Base-by-base conservation (phyloP, 2,329 filamentous ascomycete genomes). In the Rhynchosporium graminicola region DNA sequence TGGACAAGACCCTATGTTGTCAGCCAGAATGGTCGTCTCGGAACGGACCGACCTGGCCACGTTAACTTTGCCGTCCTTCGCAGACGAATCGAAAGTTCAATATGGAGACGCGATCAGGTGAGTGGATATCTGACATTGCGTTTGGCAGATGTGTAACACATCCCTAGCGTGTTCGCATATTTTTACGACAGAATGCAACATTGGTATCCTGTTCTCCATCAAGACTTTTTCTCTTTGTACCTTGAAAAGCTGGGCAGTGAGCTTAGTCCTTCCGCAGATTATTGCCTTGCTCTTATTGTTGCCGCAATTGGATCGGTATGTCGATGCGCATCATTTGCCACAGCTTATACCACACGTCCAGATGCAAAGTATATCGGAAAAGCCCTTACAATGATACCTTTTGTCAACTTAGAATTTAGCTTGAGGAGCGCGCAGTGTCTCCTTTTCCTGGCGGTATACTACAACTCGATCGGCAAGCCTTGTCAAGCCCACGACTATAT, bases 401-500 rank as follows among this genome's bases (percentile, higher is more conserved):
- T 62, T 28, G 66, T 73, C 36, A 31, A 70, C 54, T 58, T 69
- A 1, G 70, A 73, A 33, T 68, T 65, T 46, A 70, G 65, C 56
- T 55, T 73, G 12, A 61, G 54, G 6, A 69, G 65, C 46, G 66
- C 72, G 9, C 72, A 73, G 60, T 72, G 69, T 48, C 60, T 72
- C 12, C 29, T 74, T 9, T 62, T 72, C 4, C 52, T 72, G 15
- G 67, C 66, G 40, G 62, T 73, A 50, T 73, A 74, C 64, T 70
- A 74, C 54, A 67, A 66, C 60, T 71, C 66, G 47, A 61, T 72
- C 9, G 60, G 65, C 9, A 70, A 67, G 47, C 72, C 72, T 12
- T 72, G 70, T 47, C 71, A 74, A 54, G 72, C 72, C 1, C 68
- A 73, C 61, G 72, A 74, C 45, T 73, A 72, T 50, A 67, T 67